Conservation (phyloP, 2,329 filamentous ascomycete genomes). For the Verticillium dahliae region DNA sequence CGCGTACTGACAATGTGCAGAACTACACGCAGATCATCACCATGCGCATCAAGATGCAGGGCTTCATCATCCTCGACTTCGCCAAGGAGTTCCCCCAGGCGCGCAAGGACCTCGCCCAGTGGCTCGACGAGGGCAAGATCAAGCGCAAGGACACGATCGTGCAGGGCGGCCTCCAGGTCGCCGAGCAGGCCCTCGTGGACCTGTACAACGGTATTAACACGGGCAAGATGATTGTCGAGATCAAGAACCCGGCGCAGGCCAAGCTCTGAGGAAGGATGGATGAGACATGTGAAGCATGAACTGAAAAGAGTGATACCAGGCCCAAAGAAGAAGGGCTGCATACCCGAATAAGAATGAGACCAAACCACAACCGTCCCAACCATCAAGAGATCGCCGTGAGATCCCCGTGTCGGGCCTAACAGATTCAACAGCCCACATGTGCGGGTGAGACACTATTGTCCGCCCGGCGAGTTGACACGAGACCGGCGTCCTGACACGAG, state of each 20-base stretch:
- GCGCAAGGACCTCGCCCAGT: conserved; percentile 53
- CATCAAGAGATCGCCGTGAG: neutral
- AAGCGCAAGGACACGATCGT: conserved; percentile 66
- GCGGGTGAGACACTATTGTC: neutral
- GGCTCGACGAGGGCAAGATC: conserved; percentile 64
- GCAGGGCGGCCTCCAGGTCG: conserved; percentile 56
- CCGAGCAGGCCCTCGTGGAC: conserved; percentile 55
- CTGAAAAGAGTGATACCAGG: neutral
- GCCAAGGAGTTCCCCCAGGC: conserved; percentile 49
- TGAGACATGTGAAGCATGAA: neutral
- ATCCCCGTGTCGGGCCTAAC: neutral
- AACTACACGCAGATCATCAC: conserved; percentile 44
- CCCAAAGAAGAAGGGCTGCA: neutral
- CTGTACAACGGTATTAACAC: conserved; percentile 65
- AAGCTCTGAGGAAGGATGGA: neutral
- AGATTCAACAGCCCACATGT: neutral
- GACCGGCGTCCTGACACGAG: neutral
- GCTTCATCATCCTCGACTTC: conserved; percentile 69
- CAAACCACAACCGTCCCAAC: neutral
- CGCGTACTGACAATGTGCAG: neutral
- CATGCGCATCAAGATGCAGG: conserved; percentile 57
- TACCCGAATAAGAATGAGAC: neutral
- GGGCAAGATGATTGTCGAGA: conserved; percentile 55
- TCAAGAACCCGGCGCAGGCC: conserved; percentile 25
- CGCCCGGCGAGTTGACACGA: neutral